Evolutionary conservation across 148 eudicot species (phyloP).

Genomic region (Fagopyrum tataricum): DNA sequence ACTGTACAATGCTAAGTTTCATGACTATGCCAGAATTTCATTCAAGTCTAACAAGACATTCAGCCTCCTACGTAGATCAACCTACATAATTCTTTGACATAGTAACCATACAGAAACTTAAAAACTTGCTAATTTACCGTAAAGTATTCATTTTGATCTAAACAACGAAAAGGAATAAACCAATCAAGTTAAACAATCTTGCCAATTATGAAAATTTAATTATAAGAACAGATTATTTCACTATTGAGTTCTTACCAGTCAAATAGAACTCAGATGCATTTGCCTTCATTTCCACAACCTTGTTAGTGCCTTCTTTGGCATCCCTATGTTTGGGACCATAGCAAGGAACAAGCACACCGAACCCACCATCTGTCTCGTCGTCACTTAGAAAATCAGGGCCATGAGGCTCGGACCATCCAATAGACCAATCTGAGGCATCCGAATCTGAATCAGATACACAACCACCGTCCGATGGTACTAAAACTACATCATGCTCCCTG

Average conservation of each 20-base stretch:
- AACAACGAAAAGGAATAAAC: not conserved
- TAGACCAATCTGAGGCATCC: constrained; percentile 95
- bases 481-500: constrained; percentile 68
- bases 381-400: constrained; percentile 83
- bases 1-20: too few relatives aligned
- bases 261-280: not conserved
- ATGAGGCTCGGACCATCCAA: constrained; percentile 94
- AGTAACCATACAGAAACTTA: not conserved
- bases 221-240: not conserved
- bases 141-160: not conserved
- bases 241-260: not conserved
- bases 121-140: not conserved
- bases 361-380: constrained; percentile 72
- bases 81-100: not conserved
- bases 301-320: not conserved
- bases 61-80: not conserved
- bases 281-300: not conserved
- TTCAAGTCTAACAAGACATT: not conserved
- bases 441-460: constrained; percentile 85
- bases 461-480: constrained; percentile 88
- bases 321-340: constrained; percentile 26
- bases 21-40: too few relatives aligned
- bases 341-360: constrained; percentile 93
- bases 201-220: not conserved
- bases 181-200: not conserved